Evolutionary conservation across 2,329 filamentous ascomycete species (phyloP).

Genomic region (Phialocephala subalpina): DNA sequence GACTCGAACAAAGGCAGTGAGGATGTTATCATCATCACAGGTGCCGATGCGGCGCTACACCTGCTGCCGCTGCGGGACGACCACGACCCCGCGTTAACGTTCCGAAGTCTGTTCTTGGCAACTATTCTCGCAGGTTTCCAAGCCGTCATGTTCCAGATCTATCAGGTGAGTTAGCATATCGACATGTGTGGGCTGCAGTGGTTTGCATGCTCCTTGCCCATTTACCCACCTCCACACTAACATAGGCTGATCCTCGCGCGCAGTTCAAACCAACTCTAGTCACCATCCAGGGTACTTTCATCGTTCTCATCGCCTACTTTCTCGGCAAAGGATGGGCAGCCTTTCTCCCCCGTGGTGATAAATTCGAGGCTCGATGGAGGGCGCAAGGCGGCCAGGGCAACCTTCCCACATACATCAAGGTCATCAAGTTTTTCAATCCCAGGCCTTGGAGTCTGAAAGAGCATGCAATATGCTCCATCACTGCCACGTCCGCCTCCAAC

Average conservation of each 20-base stretch:
- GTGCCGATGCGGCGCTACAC: conserved; percentile 57
- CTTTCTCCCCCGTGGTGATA: conserved; percentile 60
- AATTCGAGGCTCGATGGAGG: conserved; percentile 56
- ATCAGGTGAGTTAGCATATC: conserved; percentile 49
- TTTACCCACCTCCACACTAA: neutral
- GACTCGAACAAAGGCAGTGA: conserved; percentile 46
- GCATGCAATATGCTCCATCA: conserved; percentile 61
- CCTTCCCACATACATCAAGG: conserved; percentile 50
- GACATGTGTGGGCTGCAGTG: neutral
- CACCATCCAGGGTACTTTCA: conserved; percentile 60
- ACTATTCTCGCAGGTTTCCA: conserved; percentile 59
- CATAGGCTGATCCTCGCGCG: neutral
- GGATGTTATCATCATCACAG: conserved; percentile 58
- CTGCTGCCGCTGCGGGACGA: conserved; percentile 62
- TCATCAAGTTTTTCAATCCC: conserved; percentile 56
- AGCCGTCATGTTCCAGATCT: conserved; percentile 63
- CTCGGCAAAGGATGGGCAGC: conserved; percentile 57
- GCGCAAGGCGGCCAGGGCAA: conserved; percentile 50
- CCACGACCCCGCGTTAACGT: conserved; percentile 57
- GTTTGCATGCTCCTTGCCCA: neutral
- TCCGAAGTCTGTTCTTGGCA: conserved; percentile 60
- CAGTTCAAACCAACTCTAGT: conserved; percentile 61
- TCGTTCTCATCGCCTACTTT: conserved; percentile 65
- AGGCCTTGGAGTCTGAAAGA: conserved; percentile 63
- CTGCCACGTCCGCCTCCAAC: conserved; percentile 61